Evolutionary conservation across 345 rosid genomes (phyloP), one percentile per base, ranked within the genome.

Genomic region (Erucastrum elatum): DNA sequence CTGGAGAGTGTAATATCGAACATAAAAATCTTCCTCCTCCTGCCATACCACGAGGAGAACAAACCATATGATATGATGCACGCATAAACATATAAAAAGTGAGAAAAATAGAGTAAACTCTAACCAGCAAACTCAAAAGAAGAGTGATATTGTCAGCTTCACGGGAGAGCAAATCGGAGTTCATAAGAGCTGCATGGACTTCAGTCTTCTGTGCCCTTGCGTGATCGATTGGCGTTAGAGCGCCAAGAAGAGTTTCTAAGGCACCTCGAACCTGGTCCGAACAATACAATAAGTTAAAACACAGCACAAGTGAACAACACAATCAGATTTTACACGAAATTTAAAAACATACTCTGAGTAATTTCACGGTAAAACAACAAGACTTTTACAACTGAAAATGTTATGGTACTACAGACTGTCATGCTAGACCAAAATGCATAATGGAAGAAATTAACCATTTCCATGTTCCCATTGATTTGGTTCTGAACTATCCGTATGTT

Each of bases 21-120:
- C 87, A 80, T 91, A 93, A 80, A 93, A 95, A 80, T 95, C 99
- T 80, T 93, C 98, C 85, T 95, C 98, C 26, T 91, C 85, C 99
- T 93, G 87, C 75, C 81, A 83, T 74, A 83, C 64, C 29, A 72
- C 31, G 53, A 79, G 58, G 51, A 59, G 37, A 49, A 67, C 12
- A 79, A 58, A 25, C 71, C 34, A 37, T 30, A 30, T 21, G 55
- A 46, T 35, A 35, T 29, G 56, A 64, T n/a, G 58, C 66, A 67
- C 7, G 4, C 66, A 55, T 30, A 35, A 60, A 53, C n/a, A 60
- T 6, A 5, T 0, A 62, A 49, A 58, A n/a, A 53, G 1, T 33
- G 10, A 16, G 4, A 55, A 8, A 5, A 8, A 4, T n/a, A 11
- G 51, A 12, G 30, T 66, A 35, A 64, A 49, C 59, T 46, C 74